Percentiles rank a stretch among this genome's conserved stretches.
Conservation (phyloP, 306 rosid species). For the Vicia sativa region DNA sequence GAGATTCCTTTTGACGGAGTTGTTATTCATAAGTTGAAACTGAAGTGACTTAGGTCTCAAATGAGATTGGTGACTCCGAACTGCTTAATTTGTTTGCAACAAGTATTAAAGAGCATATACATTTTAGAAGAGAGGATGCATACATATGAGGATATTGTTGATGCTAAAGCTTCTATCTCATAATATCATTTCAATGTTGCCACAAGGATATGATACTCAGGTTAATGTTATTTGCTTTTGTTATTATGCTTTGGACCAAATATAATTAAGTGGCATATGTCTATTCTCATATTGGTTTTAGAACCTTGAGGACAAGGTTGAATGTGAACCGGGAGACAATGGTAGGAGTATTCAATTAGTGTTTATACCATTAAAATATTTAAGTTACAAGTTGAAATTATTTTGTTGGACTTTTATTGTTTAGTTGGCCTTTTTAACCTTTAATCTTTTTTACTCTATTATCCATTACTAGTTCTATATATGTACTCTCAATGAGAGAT, state of each 20-base stretch:
- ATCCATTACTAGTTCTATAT: no score
- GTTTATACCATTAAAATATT: no score
- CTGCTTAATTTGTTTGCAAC: conserved; percentile 88
- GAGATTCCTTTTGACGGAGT: conserved; percentile 75
- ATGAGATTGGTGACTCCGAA: conserved; percentile 95
- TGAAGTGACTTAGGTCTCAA: conserved; percentile 84
- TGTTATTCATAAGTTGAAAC: conserved; percentile 55
- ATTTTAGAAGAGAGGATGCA: conserved; percentile 90
- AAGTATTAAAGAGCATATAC: conserved; percentile 71
- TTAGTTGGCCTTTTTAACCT: no score
- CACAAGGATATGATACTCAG: conserved; percentile 82
- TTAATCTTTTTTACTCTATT: no score
- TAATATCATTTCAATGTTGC: conserved; percentile 68
- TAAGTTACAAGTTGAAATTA: no score
- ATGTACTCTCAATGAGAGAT: no score
- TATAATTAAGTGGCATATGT: background rate
- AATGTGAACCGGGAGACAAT: no score
- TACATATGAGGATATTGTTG: conserved; percentile 54
- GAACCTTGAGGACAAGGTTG: no score
- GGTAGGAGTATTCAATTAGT: no score
- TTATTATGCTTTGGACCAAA: background rate
- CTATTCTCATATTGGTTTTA: no score
- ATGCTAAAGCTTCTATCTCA: conserved; percentile 86
- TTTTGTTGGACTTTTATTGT: no score
- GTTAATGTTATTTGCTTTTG: conserved; percentile 38